These are phyloP conservation scores for Verticillium isaacii DNA, from an alignment of 2,329 filamentous ascomycete genomes.

Conservation along the genomic window DNA sequence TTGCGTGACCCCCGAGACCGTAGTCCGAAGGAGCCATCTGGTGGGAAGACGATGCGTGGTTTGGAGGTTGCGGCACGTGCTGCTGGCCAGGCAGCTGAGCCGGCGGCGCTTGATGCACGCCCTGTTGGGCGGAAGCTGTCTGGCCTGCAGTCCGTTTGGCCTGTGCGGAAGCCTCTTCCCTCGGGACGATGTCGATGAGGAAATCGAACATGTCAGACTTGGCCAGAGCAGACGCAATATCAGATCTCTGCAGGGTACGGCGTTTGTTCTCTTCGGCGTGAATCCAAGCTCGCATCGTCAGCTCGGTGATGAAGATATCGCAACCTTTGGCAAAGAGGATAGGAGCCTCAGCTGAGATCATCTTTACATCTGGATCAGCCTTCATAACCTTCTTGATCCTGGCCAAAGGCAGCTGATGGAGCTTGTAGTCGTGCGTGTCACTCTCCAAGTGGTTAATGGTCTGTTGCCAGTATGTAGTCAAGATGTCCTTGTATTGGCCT, in stretches of 20 bases:
- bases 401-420: conserved; percentile 93
- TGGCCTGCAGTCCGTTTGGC: conserved; percentile 68
- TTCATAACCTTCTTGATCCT: conserved; percentile 99
- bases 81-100: conserved; percentile 51
- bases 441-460: conserved; percentile 93
- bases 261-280: conserved; percentile 99
- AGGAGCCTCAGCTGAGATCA: conserved; percentile 97
- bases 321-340: conserved; percentile 98
- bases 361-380: conserved; percentile 97
- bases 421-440: conserved; percentile 96
- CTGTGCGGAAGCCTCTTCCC: conserved; percentile 84
- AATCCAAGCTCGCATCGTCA: conserved; percentile 99
- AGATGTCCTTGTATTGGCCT: conserved; percentile 90
- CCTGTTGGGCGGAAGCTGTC: conserved; percentile 33
- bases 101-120: conserved; percentile 19
- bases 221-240: conserved; percentile 90
- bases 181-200: conserved; percentile 95
- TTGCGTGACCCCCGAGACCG: conserved; percentile 55
- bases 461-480: conserved; percentile 99
- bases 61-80: conserved; percentile 49
- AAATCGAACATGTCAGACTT: conserved; percentile 99
- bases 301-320: conserved; percentile 97
- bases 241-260: conserved; percentile 87
- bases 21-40: conserved; percentile 58
- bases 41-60: conserved; percentile 47